Evolutionary conservation across 2,329 filamentous ascomycete species (phyloP), one percentile per base, ranked within the genome.

Genomic region (Tolypocladium endophyticum): DNA sequence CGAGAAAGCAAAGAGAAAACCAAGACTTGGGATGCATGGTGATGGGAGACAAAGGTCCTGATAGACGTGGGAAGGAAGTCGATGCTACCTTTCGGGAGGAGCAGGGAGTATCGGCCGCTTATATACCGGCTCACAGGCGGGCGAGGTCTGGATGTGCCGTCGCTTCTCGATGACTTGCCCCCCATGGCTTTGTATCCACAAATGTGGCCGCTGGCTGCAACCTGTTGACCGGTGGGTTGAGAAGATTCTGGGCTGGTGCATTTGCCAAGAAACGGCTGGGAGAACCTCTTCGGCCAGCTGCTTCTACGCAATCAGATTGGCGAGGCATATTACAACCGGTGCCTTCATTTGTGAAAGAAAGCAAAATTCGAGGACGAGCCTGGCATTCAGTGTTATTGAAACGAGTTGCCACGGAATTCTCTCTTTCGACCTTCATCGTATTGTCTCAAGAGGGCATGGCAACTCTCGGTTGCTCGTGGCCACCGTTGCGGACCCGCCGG

Each of bases 21-120:
- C 61, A 33, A 16, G 61, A 47, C 56, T 60, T 62, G 60, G 58
- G 33, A 43, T 59, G 55, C 63, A 64, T 64, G 5, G 50, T 61
- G 25, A 60, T 20, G 18, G 35, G 30, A 14, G 30, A 55, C n/a
- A 7, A 11, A 16, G 55, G n/a, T 14, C 7, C 36, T 35, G 55
- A 57, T 9, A 35, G 28, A n/a, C 35, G 56, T 28, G 12, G 14
- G 47, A 6, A 1, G 28, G 28, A n/a, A 12, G 47, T 2, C 8
- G 12, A 33, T 33, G 18, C 47, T 33, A 33, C 47, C 16, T 4
- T 52, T 9, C 8, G 47, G 2, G 18, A 30, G 28, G 8, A n/a
- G 9, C 18, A n/a, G 3, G 18, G 28, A 25, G 28, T 25, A 25
- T 20, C 11, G 25, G 25, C 30, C n/a, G 18, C 30, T n/a, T 35